Base-by-base conservation (phyloP, 257 asterid genomes). In the Euphrasia confusa region DNA sequence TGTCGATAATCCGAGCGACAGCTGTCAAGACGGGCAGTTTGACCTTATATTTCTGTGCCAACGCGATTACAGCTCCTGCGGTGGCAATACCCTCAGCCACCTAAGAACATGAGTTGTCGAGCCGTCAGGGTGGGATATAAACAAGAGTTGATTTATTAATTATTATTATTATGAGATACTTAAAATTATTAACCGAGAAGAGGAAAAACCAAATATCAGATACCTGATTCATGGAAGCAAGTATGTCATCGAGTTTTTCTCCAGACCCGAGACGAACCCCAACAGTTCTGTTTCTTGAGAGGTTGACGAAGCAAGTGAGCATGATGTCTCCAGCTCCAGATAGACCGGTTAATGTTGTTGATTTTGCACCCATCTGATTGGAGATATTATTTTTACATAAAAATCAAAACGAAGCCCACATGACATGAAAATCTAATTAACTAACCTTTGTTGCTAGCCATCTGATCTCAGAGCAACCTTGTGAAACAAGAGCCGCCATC, bases 221-320 rank as follows among this genome's bases (percentile, higher is more conserved):
- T 39, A 86, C 97, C 95, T 87, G 90, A 70, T 83, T 84, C 96
- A 84, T 87, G 49, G 97, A 87, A 75, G 71, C 61, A 30, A 90
- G 86, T 60, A 90, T 90, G 68, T 83, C 96, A 37, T 87, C 95
- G 21, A 90, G 96, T 71, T 83, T 79, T 76, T 90, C 97, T n/a
- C 96, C 97, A 7, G 96, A 81, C 47, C 97, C 97, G 63, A 90
- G 88, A 73, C 97, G 97, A 77, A 87, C 95, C 42, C 97, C 97
- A 64, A 90, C 90, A 2, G 90, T 87, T 83, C 95, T 83, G 74
- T 90, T 90, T 82, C 97, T 81, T 60, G 97, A 90, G 75, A 90
- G 97, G 68, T 69, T 87, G 59, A 90, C 97, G 37, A 90, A 90
- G 68, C 97, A 90, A 42, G 97, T 90, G 68, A 90, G 97, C 97